Percentiles rank a stretch among this genome's conserved stretches.
Conservation (phyloP, 805 yeast species). For the Pichia heedii region DNA sequence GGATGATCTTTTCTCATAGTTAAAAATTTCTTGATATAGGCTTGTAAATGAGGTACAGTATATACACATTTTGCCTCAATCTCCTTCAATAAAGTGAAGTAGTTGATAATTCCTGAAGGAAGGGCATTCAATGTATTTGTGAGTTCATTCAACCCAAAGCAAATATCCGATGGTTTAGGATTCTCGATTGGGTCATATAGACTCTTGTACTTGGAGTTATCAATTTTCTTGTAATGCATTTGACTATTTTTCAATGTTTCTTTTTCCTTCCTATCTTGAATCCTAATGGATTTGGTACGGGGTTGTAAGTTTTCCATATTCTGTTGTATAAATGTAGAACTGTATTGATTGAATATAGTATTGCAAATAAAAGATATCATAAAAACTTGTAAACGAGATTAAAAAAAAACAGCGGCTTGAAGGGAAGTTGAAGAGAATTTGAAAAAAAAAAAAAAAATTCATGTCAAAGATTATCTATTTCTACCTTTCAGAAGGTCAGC, state of each 20-base stretch:
- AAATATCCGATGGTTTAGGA: conserved; percentile 32
- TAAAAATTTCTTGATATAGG: conserved; percentile 42
- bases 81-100: conserved; percentile 81
- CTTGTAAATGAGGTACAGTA: conserved; percentile 57
- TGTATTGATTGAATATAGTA: too few species aligned
- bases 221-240: background rate
- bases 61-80: conserved; percentile 89
- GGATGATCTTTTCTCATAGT: conserved; percentile 29
- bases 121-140: conserved; percentile 86
- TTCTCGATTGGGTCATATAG: conserved; percentile 3
- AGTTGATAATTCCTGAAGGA: conserved; percentile 74
- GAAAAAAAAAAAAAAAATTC: too few species aligned
- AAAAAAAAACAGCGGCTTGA: too few species aligned
- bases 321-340: too few species aligned
- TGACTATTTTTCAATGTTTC: background rate
- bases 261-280: conserved; percentile 17
- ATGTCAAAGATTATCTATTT: too few species aligned
- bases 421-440: too few species aligned
- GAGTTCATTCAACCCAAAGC: conserved; percentile 86
- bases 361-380: too few species aligned
- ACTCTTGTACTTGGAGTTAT: background rate
- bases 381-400: too few species aligned
- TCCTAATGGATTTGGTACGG: conserved; percentile 22
- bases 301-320: conserved; percentile 13
- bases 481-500: too few species aligned